A percentile compares a stretch with the other conserved stretches of the same genome.
Conservation (phyloP, 2,329 filamentous ascomycete species). For the Sporothrix brasiliensis region DNA sequence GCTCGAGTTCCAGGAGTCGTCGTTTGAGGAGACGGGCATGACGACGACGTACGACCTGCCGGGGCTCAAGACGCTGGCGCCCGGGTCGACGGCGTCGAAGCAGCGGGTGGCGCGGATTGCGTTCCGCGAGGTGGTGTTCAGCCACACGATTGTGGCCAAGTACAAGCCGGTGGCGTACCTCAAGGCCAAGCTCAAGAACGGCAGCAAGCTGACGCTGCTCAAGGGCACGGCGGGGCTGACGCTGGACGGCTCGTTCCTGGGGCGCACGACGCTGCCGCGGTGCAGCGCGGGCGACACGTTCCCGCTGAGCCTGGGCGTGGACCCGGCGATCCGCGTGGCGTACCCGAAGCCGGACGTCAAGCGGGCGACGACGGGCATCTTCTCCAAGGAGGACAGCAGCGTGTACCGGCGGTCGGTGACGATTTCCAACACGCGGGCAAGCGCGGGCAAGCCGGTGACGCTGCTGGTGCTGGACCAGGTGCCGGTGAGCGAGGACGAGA, state of each 20-base stretch:
- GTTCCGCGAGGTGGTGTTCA: conserved; percentile 54
- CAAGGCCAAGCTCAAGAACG: conserved; percentile 60
- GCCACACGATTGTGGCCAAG: conserved; percentile 63
- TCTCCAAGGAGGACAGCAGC: conserved; percentile 56
- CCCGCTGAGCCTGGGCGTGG: conserved; percentile 60
- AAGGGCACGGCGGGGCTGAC: conserved; percentile 60
- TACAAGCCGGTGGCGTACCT: conserved; percentile 63
- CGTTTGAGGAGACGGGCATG: conserved; percentile 61
- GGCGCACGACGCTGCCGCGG: conserved; percentile 57
- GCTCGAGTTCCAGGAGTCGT: conserved; percentile 55
- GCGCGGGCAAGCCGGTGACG: conserved; percentile 46
- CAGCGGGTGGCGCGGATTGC: conserved; percentile 62
- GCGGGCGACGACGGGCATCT: conserved; percentile 55
- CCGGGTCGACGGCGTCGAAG: conserved; percentile 55
- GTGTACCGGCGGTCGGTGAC: conserved; percentile 54
- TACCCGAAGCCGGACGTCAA: conserved; percentile 61
- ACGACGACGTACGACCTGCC: conserved; percentile 65
- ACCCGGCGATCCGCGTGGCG: conserved; percentile 58
- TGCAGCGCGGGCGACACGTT: conserved; percentile 60
- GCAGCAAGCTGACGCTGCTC: conserved; percentile 58
- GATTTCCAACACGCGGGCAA: conserved; percentile 55
- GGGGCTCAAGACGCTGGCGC: conserved; percentile 58
- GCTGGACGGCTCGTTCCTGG: conserved; percentile 66
- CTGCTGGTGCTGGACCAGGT: conserved; percentile 62
- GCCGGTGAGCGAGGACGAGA: conserved; percentile 64